phyloP scores from a whole-genome alignment of 2,329 filamentous ascomycete genomes.

The Neonectria neomacrospora region DNA sequence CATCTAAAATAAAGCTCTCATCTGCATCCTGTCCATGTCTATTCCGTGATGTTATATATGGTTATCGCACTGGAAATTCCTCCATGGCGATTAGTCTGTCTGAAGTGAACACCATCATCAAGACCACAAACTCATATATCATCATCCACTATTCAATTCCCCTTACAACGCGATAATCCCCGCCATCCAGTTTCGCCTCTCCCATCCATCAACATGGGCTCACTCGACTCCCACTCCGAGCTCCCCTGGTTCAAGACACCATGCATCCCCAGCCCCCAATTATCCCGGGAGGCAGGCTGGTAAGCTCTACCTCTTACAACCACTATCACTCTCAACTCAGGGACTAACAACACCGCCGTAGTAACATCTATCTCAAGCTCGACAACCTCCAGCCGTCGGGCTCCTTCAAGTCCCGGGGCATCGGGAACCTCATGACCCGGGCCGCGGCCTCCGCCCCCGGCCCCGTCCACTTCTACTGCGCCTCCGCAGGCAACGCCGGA shows the following conservation, averaged over 20 bases:
- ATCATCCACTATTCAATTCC: not conserved
- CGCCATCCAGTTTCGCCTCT: not conserved
- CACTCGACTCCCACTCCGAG: slow-evolving; percentile 51
- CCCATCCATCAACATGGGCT: slow-evolving; percentile 51
- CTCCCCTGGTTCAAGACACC: slow-evolving; percentile 78
- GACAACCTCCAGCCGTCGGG: slow-evolving; percentile 87
- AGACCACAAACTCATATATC: not conserved
- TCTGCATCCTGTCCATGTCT: not conserved
- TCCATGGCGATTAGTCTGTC: not conserved
- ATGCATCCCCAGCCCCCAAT: slow-evolving; percentile 71
- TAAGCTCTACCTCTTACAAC: slow-evolving; percentile 51
- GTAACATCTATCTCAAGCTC: slow-evolving; percentile 86
- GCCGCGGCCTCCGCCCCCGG: slow-evolving; percentile 48
- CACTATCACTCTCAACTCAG: not conserved
- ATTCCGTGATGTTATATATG: not conserved
- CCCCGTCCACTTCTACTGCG: slow-evolving; percentile 78
- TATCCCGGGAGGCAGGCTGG: slow-evolving; percentile 80
- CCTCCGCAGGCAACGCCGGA: slow-evolving; percentile 85
- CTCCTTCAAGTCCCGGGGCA: slow-evolving; percentile 85
- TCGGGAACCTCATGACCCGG: slow-evolving; percentile 74
- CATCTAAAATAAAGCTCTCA: not conserved
- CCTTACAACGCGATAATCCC: not conserved
- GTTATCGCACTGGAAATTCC: not conserved
- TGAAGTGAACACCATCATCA: not conserved
- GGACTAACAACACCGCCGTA: slow-evolving; percentile 41